phyloP scores from a whole-genome alignment of 257 asterid species.

The Parsonsia alboflavescens region DNA sequence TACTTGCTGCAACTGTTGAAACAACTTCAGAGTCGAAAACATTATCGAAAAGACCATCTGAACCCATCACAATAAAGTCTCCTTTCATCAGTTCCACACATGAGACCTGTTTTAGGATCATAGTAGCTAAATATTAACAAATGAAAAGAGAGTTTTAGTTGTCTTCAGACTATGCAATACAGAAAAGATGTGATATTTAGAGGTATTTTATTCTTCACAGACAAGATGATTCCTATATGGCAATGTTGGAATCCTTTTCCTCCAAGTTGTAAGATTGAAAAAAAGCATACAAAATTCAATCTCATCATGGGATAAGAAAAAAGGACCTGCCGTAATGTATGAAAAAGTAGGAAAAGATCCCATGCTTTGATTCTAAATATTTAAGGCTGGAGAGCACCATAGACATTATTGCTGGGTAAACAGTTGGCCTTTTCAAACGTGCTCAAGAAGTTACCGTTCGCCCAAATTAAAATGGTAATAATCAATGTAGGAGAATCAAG shows the following conservation, averaged over 20 bases:
- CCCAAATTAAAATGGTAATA: not conserved
- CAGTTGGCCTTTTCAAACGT: not conserved
- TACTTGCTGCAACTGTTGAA: constrained; percentile 34
- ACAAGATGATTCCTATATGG: not conserved
- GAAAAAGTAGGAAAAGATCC: not conserved
- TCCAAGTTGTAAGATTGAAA: not conserved
- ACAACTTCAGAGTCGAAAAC: constrained; percentile 57
- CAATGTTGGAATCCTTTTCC: not conserved
- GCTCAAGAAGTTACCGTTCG: not conserved
- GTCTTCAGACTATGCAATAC: not conserved
- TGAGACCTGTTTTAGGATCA: constrained; percentile 45
- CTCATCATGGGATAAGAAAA: not conserved
- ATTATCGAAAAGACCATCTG: constrained; percentile 87
- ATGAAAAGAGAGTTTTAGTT: no score
- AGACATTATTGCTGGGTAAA: no score
- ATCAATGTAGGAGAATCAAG: not conserved
- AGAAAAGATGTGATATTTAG: no score
- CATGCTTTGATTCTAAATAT: not conserved
- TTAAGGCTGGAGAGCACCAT: not conserved
- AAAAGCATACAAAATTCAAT: not conserved
- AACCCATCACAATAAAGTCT: constrained; percentile 66
- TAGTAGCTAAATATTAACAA: not conserved
- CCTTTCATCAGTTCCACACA: constrained; percentile 66
- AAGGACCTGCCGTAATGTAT: not conserved
- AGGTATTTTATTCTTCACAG: not conserved